Conservation (phyloP, 306 rosid species). For the Abrus precatorius region DNA sequence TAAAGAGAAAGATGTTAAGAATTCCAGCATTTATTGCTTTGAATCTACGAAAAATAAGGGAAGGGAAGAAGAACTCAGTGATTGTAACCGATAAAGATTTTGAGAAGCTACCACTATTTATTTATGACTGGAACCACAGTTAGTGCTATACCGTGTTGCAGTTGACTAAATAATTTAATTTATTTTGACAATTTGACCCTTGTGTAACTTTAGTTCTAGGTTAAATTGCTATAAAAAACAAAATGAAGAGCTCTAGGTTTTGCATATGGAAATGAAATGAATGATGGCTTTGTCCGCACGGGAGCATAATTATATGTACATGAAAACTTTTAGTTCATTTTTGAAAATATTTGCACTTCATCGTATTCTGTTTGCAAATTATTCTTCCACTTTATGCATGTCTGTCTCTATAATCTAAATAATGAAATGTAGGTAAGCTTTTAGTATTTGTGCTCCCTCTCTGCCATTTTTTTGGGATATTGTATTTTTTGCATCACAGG, state of each 20-base stretch:
- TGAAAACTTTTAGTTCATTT: neutral
- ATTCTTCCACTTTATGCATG: neutral
- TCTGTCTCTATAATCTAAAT: conserved; percentile 12
- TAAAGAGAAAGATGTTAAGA: neutral
- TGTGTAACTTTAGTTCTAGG: neutral
- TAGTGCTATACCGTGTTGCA: neutral
- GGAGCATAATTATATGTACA: neutral
- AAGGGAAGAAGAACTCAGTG: neutral
- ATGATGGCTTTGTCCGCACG: neutral
- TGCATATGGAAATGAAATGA: neutral
- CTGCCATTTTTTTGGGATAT: neutral
- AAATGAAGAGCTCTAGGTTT: conserved; percentile 4
- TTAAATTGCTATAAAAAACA: conserved; percentile 6
- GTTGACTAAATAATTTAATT: neutral
- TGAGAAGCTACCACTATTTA: neutral
- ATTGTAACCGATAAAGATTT: neutral
- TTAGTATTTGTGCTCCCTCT: neutral
- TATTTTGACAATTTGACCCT: neutral
- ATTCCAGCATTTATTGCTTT: neutral
- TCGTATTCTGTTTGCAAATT: neutral
- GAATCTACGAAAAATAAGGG: neutral
- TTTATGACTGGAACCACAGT: too few relatives aligned
- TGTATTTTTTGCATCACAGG: neutral
- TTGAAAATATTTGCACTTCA: neutral
- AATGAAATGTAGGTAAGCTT: neutral